Conservation (phyloP, 768 basidiomycete genomes). For the Pholiota conissans region DNA sequence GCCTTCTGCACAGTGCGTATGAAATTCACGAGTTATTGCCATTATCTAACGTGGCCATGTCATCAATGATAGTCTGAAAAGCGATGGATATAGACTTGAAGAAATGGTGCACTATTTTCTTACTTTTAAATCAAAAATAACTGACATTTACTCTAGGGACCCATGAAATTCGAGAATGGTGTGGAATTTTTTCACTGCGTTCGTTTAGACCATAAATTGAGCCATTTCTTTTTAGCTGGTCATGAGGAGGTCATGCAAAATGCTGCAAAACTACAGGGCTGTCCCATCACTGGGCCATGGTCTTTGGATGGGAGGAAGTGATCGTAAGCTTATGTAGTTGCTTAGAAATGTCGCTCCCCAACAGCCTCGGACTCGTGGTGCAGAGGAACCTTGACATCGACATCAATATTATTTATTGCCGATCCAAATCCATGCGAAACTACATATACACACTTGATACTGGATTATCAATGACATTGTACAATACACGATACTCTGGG, state of each 20-base stretch:
- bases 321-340: no score
- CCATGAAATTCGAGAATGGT: conserved; percentile 37
- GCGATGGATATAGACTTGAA: conserved; percentile 41
- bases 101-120: conserved; percentile 34
- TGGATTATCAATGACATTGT: no score
- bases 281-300: conserved; percentile 38
- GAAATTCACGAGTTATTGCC: neutral
- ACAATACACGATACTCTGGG: no score
- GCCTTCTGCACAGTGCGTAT: conserved; percentile 37
- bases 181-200: conserved; percentile 2
- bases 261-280: conserved; percentile 41
- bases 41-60: neutral
- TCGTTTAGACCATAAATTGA: neutral
- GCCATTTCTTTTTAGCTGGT: conserved; percentile 26
- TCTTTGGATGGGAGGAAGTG: conserved; percentile 14
- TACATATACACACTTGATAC: no score
- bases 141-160: conserved; percentile 29
- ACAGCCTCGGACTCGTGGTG: no score
- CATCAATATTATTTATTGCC: no score
- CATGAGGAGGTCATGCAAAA: conserved; percentile 40
- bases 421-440: no score
- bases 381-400: no score
- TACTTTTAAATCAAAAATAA: neutral
- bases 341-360: no score
- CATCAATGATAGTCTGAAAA: conserved; percentile 26